Evolutionary conservation across 2,329 filamentous ascomycete species (phyloP).

Genomic region (Phaeoacremonium minimum): DNA sequence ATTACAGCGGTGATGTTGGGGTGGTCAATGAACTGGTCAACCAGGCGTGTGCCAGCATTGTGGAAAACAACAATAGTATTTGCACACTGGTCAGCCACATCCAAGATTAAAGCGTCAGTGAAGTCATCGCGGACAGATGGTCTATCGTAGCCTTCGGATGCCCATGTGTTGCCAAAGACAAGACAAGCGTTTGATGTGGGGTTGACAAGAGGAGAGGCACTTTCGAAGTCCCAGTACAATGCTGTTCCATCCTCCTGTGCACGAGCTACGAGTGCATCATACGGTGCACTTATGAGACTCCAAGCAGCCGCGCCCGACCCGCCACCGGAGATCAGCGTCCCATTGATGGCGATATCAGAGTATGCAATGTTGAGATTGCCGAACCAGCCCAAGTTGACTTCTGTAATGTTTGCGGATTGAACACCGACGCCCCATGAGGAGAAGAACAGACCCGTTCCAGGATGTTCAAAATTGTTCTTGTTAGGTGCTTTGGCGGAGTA

Average conservation of each 20-base stretch:
- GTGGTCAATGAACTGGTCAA: constrained; percentile 59
- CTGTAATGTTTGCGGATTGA: constrained; percentile 27
- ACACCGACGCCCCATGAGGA: constrained; percentile 33
- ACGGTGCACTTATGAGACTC: constrained; percentile 41
- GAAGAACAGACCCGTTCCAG: constrained; percentile 16
- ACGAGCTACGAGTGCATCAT: constrained; percentile 46
- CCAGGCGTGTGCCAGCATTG: constrained; percentile 56
- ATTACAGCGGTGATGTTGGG: constrained; percentile 60
- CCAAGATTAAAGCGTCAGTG: constrained; percentile 51
- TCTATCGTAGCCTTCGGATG: constrained; percentile 67
- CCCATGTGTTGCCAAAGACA: constrained; percentile 63
- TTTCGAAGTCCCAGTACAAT: constrained; percentile 55
- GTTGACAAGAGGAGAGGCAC: constrained; percentile 40
- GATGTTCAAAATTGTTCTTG: constrained; percentile 26
- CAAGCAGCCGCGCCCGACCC: constrained; percentile 35
- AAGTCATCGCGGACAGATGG: constrained; percentile 61
- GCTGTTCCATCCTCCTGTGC: constrained; percentile 51
- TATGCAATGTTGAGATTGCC: constrained; percentile 7
- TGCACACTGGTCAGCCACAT: constrained; percentile 53
- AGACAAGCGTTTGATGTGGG: constrained; percentile 58
- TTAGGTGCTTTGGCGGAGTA: constrained; percentile 51
- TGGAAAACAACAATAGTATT: constrained; percentile 65
- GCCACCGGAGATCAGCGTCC: constrained; percentile 37
- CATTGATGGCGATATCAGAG: constrained; percentile 29
- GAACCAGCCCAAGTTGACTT: constrained; percentile 21